These are phyloP conservation scores for Mortierella sp. DNA, from an alignment of 371 early-diverging fungal genomes.

Conservation along the genomic window DNA sequence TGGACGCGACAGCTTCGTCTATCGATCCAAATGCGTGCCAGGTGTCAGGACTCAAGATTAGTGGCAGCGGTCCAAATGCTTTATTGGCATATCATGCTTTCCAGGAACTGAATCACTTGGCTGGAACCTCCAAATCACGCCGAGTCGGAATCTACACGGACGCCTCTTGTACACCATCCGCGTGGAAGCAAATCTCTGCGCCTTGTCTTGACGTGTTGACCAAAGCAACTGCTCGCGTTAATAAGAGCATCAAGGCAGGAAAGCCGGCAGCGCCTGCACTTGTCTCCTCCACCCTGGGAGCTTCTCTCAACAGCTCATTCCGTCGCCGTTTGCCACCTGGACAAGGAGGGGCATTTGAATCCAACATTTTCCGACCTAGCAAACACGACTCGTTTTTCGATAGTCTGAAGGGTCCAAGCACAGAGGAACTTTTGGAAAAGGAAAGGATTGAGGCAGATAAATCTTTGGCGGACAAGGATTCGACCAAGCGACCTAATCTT, in stretches of 20 bases:
- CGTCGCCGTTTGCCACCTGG: slow-evolving; percentile 34
- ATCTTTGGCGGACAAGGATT: slow-evolving; percentile 17
- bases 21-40: slow-evolving; percentile 54
- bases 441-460: slow-evolving; percentile 23
- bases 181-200: slow-evolving; percentile 59
- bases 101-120: slow-evolving; percentile 58
- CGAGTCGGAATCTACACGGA: slow-evolving; percentile 55
- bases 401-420: slow-evolving; percentile 42
- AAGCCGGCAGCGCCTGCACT: slow-evolving; percentile 2
- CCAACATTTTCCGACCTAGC: slow-evolving; percentile 37
- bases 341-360: slow-evolving; percentile 41
- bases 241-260: slow-evolving; percentile 15
- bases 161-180: slow-evolving; percentile 52
- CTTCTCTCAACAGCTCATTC: slow-evolving; percentile 16
- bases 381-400: slow-evolving; percentile 35
- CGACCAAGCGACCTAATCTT: slow-evolving; percentile 19
- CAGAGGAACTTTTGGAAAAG: slow-evolving; percentile 40
- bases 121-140: slow-evolving; percentile 45
- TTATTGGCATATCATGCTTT: slow-evolving; percentile 54
- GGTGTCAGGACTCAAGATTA: slow-evolving; percentile 52
- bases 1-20: slow-evolving; percentile 35
- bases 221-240: slow-evolving; percentile 22
- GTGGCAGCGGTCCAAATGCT: slow-evolving; percentile 11
- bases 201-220: slow-evolving; percentile 56
- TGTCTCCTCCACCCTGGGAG: not conserved